phyloP scores from a whole-genome alignment of 352 stramenopile genomes.

The Pythium insidiosum region DNA sequence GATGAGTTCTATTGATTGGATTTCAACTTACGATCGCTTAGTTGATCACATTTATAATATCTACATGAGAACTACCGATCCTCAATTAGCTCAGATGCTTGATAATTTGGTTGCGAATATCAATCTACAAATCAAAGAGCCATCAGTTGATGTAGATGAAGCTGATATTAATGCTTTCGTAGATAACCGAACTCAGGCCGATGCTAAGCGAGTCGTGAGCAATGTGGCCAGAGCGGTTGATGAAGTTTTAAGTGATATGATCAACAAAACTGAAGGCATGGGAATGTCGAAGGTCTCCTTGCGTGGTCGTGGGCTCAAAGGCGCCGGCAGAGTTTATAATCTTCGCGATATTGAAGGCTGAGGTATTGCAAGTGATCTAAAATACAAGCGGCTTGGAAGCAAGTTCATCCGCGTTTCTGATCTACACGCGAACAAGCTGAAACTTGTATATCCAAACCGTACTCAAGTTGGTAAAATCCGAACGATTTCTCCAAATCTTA shows the following conservation, averaged over 20 bases:
- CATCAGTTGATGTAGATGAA: not conserved
- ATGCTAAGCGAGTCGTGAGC: not conserved
- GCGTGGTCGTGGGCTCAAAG: not conserved
- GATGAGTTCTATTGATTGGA: too few relatives aligned
- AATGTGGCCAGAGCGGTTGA: too few relatives aligned
- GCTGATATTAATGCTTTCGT: not conserved
- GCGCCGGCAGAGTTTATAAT: not conserved
- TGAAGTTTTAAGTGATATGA: too few relatives aligned
- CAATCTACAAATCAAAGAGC: not conserved
- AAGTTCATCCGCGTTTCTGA: conserved; percentile 6
- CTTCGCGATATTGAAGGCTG: conserved; percentile 1
- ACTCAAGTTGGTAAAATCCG: not conserved
- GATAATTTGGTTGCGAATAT: too few relatives aligned
- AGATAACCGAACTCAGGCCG: not conserved
- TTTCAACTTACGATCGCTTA: too few relatives aligned
- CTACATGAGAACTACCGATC: too few relatives aligned
- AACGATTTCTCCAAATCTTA: not conserved
- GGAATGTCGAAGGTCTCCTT: not conserved
- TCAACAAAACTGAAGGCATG: too few relatives aligned
- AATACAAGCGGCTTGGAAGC: conserved; percentile 6
- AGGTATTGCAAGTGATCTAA: conserved; percentile 4
- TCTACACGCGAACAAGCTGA: conserved; percentile 1
- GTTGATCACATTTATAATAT: too few relatives aligned
- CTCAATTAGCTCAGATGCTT: too few relatives aligned
- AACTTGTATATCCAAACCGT: conserved; percentile 4